Evolutionary conservation across 352 stramenopile species (phyloP).

Genomic region (Thalassiosira livingstoniorum): DNA sequence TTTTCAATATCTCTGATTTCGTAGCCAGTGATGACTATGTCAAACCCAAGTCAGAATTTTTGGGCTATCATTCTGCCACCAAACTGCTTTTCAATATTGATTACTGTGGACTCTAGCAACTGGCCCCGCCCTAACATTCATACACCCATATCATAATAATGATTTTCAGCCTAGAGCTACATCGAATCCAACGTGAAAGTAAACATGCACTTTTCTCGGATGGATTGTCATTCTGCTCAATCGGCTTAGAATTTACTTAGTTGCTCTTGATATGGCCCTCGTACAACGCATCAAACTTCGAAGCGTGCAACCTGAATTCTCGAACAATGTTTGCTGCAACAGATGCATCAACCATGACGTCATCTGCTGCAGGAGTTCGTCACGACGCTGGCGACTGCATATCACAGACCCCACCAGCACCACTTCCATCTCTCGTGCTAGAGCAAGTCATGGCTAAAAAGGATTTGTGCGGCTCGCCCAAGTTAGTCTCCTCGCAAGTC

Average conservation of each 20-base stretch:
- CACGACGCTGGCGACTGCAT: neutral
- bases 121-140: no score
- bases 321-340: constrained; percentile 42
- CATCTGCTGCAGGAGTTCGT: constrained; percentile 13
- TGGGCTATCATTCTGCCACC: no score
- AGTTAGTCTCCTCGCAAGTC: constrained; percentile 12
- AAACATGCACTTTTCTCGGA: neutral
- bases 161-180: no score
- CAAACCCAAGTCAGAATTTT: no score
- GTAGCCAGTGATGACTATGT: no score
- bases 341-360: constrained; percentile 34
- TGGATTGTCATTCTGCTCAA: constrained; percentile 26
- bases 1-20: no score
- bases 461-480: neutral
- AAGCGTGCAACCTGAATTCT: constrained; percentile 54
- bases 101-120: no score
- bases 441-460: constrained; percentile 21
- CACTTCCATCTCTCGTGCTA: neutral
- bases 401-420: no score
- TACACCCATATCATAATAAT: no score
- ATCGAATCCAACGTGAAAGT: constrained; percentile 4
- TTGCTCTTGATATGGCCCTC: constrained; percentile 23
- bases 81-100: no score
- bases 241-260: neutral
- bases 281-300: constrained; percentile 53